phyloP scores from a whole-genome alignment of 148 eudicot species.

The Rhododendron kiyosumense region DNA sequence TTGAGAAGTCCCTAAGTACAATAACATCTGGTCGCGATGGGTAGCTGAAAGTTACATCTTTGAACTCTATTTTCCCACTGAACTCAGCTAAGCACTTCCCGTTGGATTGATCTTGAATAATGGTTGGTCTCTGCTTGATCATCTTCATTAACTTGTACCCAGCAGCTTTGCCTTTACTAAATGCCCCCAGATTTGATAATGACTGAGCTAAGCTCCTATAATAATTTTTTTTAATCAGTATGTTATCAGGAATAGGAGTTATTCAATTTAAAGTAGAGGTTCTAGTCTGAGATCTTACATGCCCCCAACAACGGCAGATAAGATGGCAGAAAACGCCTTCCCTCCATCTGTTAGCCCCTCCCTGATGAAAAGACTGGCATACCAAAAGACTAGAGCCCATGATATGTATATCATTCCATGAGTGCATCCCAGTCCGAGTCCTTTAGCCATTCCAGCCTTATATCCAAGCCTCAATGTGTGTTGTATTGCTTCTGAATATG shows the following conservation, averaged over 20 bases:
- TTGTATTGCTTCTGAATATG: conserved; percentile 94
- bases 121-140: conserved; percentile 84
- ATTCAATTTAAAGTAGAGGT: not conserved
- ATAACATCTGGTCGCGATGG: conserved; percentile 96
- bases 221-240: not conserved
- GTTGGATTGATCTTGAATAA: conserved; percentile 55
- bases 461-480: conserved; percentile 89
- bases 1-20: conserved; percentile 79
- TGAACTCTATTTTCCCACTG: conserved; percentile 82
- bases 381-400: conserved; percentile 99
- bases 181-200: conserved; percentile 96
- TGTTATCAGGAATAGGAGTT: not conserved
- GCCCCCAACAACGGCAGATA: conserved; percentile 98
- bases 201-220: conserved; percentile 98
- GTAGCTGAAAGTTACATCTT: conserved; percentile 82
- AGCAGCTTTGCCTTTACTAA: conserved; percentile 98
- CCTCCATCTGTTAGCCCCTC: conserved; percentile 99
- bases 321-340: conserved; percentile 95
- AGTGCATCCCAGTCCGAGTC: conserved; percentile 94
- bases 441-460: conserved; percentile 99
- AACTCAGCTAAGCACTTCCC: conserved; percentile 73
- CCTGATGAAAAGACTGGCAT: conserved; percentile 94
- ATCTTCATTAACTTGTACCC: conserved; percentile 97
- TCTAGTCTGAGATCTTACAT: conserved; percentile 52
- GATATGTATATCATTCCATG: conserved; percentile 98